Evolutionary conservation across 805 yeast species (phyloP).

Genomic region (Yamadazyma sp.): DNA sequence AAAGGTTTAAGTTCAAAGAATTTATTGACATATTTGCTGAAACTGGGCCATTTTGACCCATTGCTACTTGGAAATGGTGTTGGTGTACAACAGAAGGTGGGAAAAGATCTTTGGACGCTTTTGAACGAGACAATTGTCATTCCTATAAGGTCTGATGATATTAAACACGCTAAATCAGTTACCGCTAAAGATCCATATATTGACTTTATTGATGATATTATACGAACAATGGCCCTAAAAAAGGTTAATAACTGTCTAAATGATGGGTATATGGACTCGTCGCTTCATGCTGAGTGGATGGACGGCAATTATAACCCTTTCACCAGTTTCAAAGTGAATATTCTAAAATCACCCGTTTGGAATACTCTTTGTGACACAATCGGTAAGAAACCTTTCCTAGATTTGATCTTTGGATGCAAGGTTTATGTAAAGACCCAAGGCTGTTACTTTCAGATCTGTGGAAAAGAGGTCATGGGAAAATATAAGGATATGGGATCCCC

Average conservation of each 20-base stretch:
- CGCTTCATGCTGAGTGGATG: slow-evolving; percentile 24
- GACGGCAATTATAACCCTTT: slow-evolving; percentile 30
- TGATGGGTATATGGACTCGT: slow-evolving; percentile 42
- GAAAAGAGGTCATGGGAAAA: slow-evolving; percentile 4
- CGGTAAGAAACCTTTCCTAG: slow-evolving; percentile 39
- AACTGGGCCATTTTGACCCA: no score
- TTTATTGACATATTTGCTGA: no score
- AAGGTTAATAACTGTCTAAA: slow-evolving; percentile 36
- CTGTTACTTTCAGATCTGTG: slow-evolving; percentile 10
- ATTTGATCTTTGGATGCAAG: slow-evolving; percentile 34
- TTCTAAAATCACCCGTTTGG: slow-evolving; percentile 46
- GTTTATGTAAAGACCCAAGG: slow-evolving; percentile 20
- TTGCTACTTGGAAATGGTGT: no score
- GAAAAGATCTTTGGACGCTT: background rate
- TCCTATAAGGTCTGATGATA: background rate
- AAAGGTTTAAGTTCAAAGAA: no score
- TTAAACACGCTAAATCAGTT: background rate
- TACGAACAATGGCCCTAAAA: slow-evolving; percentile 26
- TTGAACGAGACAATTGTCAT: background rate
- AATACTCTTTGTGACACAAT: slow-evolving; percentile 33
- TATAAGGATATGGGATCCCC: background rate
- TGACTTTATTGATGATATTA: slow-evolving; percentile 42
- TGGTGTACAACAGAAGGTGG: background rate
- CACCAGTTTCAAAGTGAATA: slow-evolving; percentile 30
- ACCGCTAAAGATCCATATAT: slow-evolving; percentile 14